Conservation (phyloP, 2,329 filamentous ascomycete genomes). For the Ophiostoma australiae region DNA sequence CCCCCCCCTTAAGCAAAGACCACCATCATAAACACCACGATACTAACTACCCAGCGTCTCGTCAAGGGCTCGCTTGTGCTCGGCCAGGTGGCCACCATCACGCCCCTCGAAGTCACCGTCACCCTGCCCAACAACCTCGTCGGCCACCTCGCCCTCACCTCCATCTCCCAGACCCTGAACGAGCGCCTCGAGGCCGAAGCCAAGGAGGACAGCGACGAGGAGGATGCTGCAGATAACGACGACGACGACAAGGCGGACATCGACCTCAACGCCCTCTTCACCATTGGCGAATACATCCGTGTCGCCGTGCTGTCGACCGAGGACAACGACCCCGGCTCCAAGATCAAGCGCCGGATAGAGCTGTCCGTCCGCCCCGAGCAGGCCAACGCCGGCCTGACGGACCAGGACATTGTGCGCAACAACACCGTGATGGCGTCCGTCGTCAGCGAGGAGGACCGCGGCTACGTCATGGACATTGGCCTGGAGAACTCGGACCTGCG, state of each 20-base stretch:
- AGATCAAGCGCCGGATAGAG: slow-evolving; percentile 76
- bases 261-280: slow-evolving; percentile 70
- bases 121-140: slow-evolving; percentile 88
- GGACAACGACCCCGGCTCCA: slow-evolving; percentile 55
- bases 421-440: slow-evolving; percentile 82
- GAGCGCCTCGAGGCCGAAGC: slow-evolving; percentile 59
- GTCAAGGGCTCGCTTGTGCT: slow-evolving; percentile 82
- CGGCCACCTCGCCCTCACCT: slow-evolving; percentile 85
- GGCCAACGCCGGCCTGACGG: slow-evolving; percentile 69
- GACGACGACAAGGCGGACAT: slow-evolving; percentile 47
- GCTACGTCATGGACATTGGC: slow-evolving; percentile 87
- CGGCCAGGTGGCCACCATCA: slow-evolving; percentile 79
- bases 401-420: slow-evolving; percentile 69
- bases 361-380: slow-evolving; percentile 75
- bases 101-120: slow-evolving; percentile 69
- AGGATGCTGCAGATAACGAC: slow-evolving; percentile 29
- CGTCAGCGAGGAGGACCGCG: slow-evolving; percentile 90
- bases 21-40: neutral
- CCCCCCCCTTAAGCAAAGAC: too few relatives aligned
- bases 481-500: slow-evolving; percentile 62
- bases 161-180: slow-evolving; percentile 77
- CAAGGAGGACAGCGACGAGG: slow-evolving; percentile 44
- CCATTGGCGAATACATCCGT: slow-evolving; percentile 80
- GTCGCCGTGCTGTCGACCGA: slow-evolving; percentile 75
- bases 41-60: slow-evolving; percentile 56